phyloP scores from a whole-genome alignment of 371 early-diverging fungal species.

The Vairimorpha apis region DNA sequence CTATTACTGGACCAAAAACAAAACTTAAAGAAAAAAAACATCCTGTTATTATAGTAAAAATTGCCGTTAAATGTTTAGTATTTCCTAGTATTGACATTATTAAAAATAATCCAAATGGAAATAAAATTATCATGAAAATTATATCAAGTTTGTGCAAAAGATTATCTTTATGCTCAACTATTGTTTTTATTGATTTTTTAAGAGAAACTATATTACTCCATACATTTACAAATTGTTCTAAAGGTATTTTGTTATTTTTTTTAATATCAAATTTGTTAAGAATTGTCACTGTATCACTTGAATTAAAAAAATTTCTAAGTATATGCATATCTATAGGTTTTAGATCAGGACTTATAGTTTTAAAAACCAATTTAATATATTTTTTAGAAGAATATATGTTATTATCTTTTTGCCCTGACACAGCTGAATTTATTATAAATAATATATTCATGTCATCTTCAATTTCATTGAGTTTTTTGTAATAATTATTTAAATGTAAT shows the following conservation, averaged over 20 bases:
- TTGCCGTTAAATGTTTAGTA: neutral
- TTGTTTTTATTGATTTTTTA: neutral
- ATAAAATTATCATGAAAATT: neutral
- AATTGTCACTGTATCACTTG: neutral
- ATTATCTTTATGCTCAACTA: neutral
- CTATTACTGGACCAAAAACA: conserved; percentile 39
- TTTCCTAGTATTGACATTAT: neutral
- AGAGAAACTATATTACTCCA: neutral
- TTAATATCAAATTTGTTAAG: neutral
- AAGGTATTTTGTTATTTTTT: neutral
- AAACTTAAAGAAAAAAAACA: conserved; percentile 9
- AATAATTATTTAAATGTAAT: too few relatives aligned
- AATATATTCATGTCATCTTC: too few relatives aligned
- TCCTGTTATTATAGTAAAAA: neutral
- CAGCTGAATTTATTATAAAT: too few relatives aligned
- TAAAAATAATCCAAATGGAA: neutral
- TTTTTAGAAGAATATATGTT: too few relatives aligned
- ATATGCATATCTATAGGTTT: neutral
- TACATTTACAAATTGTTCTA: neutral
- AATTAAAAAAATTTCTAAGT: neutral
- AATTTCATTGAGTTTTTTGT: too few relatives aligned
- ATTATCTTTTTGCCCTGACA: too few relatives aligned
- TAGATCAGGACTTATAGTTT: conserved; percentile 1
- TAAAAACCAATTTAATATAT: conserved; percentile 6
- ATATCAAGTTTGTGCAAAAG: neutral